Conservation (phyloP, 768 basidiomycete species). For the Ramaria sp. region DNA sequence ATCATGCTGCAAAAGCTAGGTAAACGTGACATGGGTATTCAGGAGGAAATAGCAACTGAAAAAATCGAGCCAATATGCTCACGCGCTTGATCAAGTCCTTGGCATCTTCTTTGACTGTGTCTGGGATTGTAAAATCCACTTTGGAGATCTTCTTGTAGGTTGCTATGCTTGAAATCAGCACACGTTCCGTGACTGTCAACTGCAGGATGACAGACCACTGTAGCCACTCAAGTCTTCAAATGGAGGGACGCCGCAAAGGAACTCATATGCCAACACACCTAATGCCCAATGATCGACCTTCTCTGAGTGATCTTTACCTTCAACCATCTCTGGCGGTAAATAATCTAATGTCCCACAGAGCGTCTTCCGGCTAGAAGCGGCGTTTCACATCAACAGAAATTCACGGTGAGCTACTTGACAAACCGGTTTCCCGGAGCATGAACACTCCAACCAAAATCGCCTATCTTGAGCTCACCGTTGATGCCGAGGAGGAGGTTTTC, state of each 20-base stretch:
- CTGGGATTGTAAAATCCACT: conserved; percentile 69
- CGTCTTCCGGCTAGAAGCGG: conserved; percentile 48
- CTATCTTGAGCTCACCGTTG: conserved; percentile 96
- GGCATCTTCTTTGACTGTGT: conserved; percentile 48
- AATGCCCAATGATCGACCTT: conserved; percentile 95
- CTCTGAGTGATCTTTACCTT: conserved; percentile 79
- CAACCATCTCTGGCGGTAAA: conserved; percentile 97
- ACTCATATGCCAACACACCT: conserved; percentile 94
- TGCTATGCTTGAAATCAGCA: conserved; percentile 32
- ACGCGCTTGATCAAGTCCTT: conserved; percentile 57
- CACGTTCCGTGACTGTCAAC: neutral
- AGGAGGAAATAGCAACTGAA: neutral
- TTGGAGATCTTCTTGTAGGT: conserved; percentile 85
- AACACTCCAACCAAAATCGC: conserved; percentile 97
- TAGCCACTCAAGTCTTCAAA: conserved; percentile 82
- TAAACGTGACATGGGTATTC: neutral
- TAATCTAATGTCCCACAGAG: conserved; percentile 96
- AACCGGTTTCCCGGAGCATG: conserved; percentile 83
- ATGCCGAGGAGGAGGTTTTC: conserved; percentile 92
- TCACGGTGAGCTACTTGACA: neutral
- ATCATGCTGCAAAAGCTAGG: conserved; percentile 73
- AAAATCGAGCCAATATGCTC: conserved; percentile 14
- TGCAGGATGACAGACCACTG: conserved; percentile 40
- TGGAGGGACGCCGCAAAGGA: conserved; percentile 71
- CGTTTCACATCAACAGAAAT: neutral